Evolutionary conservation across 192 early-diverging fungal species (phyloP).

Genomic region (Coemansia sp.): DNA sequence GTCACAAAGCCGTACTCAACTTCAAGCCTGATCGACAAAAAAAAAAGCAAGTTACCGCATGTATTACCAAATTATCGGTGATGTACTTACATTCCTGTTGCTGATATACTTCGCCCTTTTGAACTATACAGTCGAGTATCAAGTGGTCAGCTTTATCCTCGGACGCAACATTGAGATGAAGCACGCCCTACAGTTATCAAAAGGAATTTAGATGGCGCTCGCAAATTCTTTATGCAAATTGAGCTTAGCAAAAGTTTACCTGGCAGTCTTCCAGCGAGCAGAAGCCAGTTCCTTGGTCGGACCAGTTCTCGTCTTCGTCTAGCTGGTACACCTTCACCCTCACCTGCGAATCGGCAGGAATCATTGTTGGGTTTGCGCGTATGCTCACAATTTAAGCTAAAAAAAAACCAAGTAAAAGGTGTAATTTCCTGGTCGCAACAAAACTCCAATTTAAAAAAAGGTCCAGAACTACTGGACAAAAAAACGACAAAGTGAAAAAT

Average conservation of each 20-base stretch:
- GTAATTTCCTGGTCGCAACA: not conserved
- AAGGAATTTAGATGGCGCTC: not conserved
- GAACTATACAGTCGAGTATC: slow-evolving; percentile 73
- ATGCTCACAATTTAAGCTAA: not conserved
- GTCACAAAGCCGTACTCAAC: too few species aligned
- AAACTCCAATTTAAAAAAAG: not conserved
- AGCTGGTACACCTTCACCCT: slow-evolving; percentile 88
- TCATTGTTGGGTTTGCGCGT: slow-evolving; percentile 19
- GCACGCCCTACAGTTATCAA: slow-evolving; percentile 51
- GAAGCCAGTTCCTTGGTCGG: slow-evolving; percentile 82
- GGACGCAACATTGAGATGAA: slow-evolving; percentile 64
- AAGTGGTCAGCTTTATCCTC: slow-evolving; percentile 55
- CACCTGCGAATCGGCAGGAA: slow-evolving; percentile 47
- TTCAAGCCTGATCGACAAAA: too few species aligned
- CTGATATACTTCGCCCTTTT: slow-evolving; percentile 70
- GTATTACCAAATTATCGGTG: not conserved
- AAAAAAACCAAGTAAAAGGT: not conserved
- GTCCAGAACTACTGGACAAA: slow-evolving; percentile 7
- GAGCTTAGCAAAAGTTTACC: slow-evolving; percentile 35
- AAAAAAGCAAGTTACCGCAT: not conserved
- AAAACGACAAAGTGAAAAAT: not conserved
- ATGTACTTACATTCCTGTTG: slow-evolving; percentile 76
- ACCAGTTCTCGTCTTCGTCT: slow-evolving; percentile 68
- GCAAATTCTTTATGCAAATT: not conserved
- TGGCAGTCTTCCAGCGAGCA: slow-evolving; percentile 67